These are phyloP conservation scores for Saturnispora bothae DNA, from an alignment of 805 yeast genomes.

Conservation along the genomic window DNA sequence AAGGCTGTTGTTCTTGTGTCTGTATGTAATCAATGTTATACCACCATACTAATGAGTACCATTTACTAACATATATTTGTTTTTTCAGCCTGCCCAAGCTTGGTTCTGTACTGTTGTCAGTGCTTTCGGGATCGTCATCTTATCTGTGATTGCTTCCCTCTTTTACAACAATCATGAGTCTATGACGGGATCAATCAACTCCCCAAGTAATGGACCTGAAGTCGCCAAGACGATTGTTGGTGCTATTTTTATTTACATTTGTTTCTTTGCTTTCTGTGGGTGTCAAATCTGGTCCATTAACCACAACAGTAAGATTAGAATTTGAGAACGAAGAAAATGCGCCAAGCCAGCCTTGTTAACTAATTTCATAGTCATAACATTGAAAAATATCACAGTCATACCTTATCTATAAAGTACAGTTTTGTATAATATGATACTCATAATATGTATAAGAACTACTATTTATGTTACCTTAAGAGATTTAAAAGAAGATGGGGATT, in stretches of 20 bases:
- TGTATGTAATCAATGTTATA: neutral
- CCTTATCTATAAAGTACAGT: neutral
- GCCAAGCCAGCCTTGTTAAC: no score
- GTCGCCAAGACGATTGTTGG: constrained; percentile 87
- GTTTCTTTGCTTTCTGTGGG: constrained; percentile 84
- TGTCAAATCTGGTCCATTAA: constrained; percentile 60
- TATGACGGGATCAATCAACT: constrained; percentile 83
- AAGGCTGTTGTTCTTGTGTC: constrained; percentile 27
- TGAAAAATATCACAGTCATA: neutral
- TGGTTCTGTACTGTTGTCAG: constrained; percentile 93
- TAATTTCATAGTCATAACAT: no score
- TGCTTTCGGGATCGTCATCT: constrained; percentile 82
- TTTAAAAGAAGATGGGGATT: no score
- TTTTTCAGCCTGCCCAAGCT: constrained; percentile 60
- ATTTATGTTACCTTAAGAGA: neutral
- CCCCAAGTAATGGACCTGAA: constrained; percentile 84
- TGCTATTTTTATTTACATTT: constrained; percentile 75
- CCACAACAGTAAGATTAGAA: constrained; percentile 56
- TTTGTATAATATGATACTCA: neutral
- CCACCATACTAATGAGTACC: no score
- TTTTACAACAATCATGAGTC: constrained; percentile 78
- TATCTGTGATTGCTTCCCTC: constrained; percentile 73
- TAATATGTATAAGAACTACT: neutral
- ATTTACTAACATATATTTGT: neutral
- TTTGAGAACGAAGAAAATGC: no score